phyloP scores from a whole-genome alignment of 345 rosid species.

The Noccaea caerulescens region DNA sequence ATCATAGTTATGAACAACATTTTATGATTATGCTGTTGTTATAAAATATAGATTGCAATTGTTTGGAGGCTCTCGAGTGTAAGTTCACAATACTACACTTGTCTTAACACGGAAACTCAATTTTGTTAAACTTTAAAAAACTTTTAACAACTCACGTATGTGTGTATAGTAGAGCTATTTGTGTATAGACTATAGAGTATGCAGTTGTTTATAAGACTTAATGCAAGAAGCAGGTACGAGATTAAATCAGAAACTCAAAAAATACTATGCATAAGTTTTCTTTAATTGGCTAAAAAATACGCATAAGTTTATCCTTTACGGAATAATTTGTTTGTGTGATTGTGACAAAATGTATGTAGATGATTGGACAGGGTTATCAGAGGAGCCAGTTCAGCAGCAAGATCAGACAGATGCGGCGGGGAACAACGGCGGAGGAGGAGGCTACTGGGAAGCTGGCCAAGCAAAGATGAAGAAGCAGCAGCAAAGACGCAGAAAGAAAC shows the following conservation, averaged over 20 bases:
- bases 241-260: conserved; percentile 2
- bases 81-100: not conserved
- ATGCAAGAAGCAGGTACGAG: conserved; percentile 29
- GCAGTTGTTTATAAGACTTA: conserved; percentile 10
- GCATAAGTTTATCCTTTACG: not conserved
- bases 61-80: not conserved
- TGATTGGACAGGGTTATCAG: conserved; percentile 70
- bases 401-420: conserved; percentile 65
- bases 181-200: not conserved
- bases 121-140: not conserved
- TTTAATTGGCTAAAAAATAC: not conserved
- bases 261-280: not conserved
- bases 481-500: conserved; percentile 54
- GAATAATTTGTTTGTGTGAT: not conserved
- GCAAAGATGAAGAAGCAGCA: conserved; percentile 44
- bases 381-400: conserved; percentile 76
- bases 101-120: not conserved
- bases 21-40: not conserved
- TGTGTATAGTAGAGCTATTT: conserved; percentile 10
- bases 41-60: not conserved
- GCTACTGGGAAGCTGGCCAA: conserved; percentile 60
- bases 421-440: conserved; percentile 51
- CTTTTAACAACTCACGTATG: not conserved
- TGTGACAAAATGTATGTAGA: conserved; percentile 24
- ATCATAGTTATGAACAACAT: conserved; percentile 7